Evolutionary conservation across 805 yeast genomes (phyloP), one percentile per base, ranked within the genome.

Genomic region (Myxozyma udenii): DNA sequence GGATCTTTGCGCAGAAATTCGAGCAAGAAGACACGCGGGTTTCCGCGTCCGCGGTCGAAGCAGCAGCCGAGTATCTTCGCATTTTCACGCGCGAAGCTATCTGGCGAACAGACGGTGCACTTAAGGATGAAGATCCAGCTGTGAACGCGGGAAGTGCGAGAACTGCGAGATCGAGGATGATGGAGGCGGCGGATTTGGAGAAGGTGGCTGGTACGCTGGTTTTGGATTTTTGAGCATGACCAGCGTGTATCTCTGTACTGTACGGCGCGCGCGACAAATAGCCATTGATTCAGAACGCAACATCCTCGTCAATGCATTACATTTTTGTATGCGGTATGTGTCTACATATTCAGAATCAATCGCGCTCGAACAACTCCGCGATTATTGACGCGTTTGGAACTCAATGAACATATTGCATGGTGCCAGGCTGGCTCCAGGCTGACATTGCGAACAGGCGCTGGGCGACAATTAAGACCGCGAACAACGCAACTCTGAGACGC

Each of bases 71-170:
- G 57, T 77, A 77, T 57, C 67, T 77, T 22, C 68, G 72, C 21
- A 65, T 76, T 22, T 77, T 77, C 55, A 69, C 78, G 16, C 71
- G 71, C 41, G 80, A 77, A 60, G 80, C 80, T 3, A 64, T 77
- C n/a, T 55, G 71, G 50, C 60, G 80, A 48, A 48, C 46, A 47
- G 46, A 30, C 51, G 22, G 54, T n/a, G 48, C 51, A 5, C 37
- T 47, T 35, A 41, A 32, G 21, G 33, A 28, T 9, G 36, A 21
- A 39, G 50, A 35, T 25, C 24, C 42, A 12, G 44, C 38, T 1
- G 16, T 16, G 11, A 28, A 24, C 9, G 39, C 22, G 16, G 18
- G 39, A 14, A 41, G 36, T 3, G 16, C 43, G 4, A 18, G 48
- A 16, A 22, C 26, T 19, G 12, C 47, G 4, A 18, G 48, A 16